Base-by-base conservation (phyloP, 805 yeast genomes). In the Starmerella floris region DNA sequence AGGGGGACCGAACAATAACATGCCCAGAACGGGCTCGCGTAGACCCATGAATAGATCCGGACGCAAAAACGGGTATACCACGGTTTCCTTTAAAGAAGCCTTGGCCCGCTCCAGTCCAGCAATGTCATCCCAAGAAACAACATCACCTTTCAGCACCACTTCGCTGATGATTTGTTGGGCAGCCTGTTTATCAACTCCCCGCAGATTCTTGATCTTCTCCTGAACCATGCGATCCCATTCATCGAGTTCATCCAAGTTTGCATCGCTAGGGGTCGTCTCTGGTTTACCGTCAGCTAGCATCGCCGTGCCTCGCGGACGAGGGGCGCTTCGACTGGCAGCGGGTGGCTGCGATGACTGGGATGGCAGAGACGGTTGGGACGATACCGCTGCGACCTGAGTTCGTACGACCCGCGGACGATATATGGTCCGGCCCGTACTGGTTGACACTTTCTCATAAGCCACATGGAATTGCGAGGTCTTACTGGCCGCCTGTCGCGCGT, bases 1-100 rank as follows among this genome's bases (percentile, higher is more conserved):
- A 0, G 97, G 96, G 2, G 98, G 97, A 0, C 98, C 98, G 65
- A 85, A 88, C 33, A 88, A 63, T 19, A 88, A 67, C 94, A 91
- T 84, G n/a, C 97, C 97, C 45, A 94, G 66, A 0, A 94, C 87
- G 0, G 97, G 97, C 62, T 87, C 96, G 52, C 96, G 69, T 41
- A 88, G 64, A 0, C 96, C 97, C 45, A 75, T 73, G 58, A 88
- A 91, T 44, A 88, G 67, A 62, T 88, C 97, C 0, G 97, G 98
- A 40, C 97, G 70, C 50, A 91, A 62, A 56, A 88, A 87, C 21
- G 98, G 98, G 59, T 87, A 88, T 13, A 88, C 96, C 3, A 91
- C 95, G 0, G 96, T 83, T 59, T 88, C 98, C 58, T 85, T 88
- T 42, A 88, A 65, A 2, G 95, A 80, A 49, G 72, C 73, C 56